phyloP scores from a whole-genome alignment of 805 yeast species.

The Cyberlindnera mississippiensis region DNA sequence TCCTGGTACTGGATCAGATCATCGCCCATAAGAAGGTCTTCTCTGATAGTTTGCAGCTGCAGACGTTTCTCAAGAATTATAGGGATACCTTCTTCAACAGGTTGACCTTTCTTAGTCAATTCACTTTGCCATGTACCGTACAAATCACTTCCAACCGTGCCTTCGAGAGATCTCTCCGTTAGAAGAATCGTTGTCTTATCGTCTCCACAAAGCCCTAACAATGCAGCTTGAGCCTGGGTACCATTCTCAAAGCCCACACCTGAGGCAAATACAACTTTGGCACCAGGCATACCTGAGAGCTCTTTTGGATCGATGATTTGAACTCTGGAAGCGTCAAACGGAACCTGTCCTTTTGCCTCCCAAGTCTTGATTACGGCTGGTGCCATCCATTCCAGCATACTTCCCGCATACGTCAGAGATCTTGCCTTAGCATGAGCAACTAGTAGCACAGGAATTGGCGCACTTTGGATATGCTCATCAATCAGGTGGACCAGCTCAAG shows the following conservation, averaged over 20 bases:
- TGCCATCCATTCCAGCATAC: conserved; percentile 96
- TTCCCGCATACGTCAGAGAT: conserved; percentile 73
- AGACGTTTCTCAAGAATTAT: conserved; percentile 47
- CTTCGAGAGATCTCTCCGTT: conserved; percentile 57
- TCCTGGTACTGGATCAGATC: conserved; percentile 49
- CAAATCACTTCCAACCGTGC: conserved; percentile 47
- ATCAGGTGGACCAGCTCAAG: conserved; percentile 72
- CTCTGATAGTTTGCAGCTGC: conserved; percentile 38
- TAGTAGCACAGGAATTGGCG: conserved; percentile 64
- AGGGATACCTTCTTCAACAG: conserved; percentile 57
- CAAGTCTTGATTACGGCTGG: conserved; percentile 79
- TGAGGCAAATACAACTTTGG: conserved; percentile 77
- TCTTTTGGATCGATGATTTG: conserved; percentile 57
- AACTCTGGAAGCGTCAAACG: conserved; percentile 70
- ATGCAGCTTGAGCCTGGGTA: conserved; percentile 48
- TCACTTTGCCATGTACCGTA: conserved; percentile 47
- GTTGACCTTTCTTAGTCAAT: conserved; percentile 34
- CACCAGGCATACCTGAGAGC: conserved; percentile 51
- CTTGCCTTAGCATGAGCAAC: conserved; percentile 79
- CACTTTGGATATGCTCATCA: conserved; percentile 53
- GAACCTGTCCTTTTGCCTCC: conserved; percentile 69
- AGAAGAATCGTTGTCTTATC: conserved; percentile 68
- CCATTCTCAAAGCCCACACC: conserved; percentile 66
- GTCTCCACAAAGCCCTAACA: conserved; percentile 54
- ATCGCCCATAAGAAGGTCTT: conserved; percentile 45